A percentile compares a stretch with the other conserved stretches of the same genome.
These are phyloP conservation scores for Ceratocystis harringtonii DNA, from an alignment of 2,329 filamentous ascomycete genomes.

Conservation along the genomic window DNA sequence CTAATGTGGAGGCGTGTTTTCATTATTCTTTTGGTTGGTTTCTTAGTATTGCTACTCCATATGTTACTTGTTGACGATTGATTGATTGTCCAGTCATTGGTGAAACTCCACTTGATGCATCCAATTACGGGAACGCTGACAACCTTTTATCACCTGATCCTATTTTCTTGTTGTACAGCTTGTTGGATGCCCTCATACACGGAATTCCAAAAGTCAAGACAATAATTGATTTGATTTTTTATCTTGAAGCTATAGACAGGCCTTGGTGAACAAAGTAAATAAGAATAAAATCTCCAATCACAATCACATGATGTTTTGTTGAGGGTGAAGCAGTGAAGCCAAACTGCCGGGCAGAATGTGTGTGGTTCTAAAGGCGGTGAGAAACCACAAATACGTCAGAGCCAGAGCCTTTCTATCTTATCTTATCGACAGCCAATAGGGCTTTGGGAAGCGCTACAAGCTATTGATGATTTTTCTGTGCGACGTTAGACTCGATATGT, in stretches of 20 bases:
- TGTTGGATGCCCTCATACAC: not conserved
- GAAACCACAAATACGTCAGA: not conserved
- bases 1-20: slow-evolving; percentile 5
- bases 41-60: slow-evolving; percentile 2
- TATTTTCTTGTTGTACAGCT: not conserved
- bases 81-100: not conserved
- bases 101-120: not conserved
- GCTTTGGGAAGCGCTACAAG: not conserved
- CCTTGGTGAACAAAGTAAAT: not conserved
- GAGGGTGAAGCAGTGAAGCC: not conserved
- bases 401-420: not conserved
- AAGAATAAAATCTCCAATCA: not conserved
- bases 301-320: not conserved
- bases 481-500: not conserved
- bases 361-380: not conserved
- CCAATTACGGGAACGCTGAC: not conserved
- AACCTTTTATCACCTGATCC: not conserved
- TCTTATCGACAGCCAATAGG: slow-evolving; percentile 13
- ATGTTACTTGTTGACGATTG: slow-evolving; percentile 4
- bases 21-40: not conserved
- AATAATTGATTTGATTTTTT: not conserved
- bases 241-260: not conserved
- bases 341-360: not conserved
- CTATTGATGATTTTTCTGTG: slow-evolving; percentile 4
- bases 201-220: not conserved